These are phyloP conservation scores for Lichtheimia ornata DNA, from an alignment of 371 early-diverging fungal species.

Conservation along the genomic window DNA sequence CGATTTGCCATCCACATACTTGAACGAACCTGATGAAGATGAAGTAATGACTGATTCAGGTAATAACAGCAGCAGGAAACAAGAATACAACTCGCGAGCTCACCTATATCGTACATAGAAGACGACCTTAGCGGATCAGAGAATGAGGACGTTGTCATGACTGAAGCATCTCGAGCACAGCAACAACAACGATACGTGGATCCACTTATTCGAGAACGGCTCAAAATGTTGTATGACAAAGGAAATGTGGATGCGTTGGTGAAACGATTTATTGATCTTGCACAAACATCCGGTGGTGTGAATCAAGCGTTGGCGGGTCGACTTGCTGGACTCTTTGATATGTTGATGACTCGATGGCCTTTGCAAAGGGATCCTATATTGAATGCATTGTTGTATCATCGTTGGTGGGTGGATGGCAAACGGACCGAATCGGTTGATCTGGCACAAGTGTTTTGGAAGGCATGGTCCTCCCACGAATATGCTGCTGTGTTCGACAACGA, in stretches of 20 bases:
- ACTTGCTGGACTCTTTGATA: slow-evolving; percentile 43
- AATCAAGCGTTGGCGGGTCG: slow-evolving; percentile 19
- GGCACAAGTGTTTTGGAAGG: slow-evolving; percentile 31
- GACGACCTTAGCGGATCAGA: slow-evolving; percentile 16
- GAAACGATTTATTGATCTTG: slow-evolving; percentile 31
- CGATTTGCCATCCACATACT: slow-evolving; percentile 19
- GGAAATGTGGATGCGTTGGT: slow-evolving; percentile 49
- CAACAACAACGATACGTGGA: slow-evolving; percentile 19
- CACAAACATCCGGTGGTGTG: slow-evolving; percentile 4
- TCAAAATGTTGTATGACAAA: slow-evolving; percentile 47
- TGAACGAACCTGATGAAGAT: slow-evolving; percentile 10
- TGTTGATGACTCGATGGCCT: slow-evolving; percentile 64
- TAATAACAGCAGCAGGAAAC: not conserved
- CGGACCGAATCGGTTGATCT: slow-evolving; percentile 11
- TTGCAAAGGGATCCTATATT: slow-evolving; percentile 55
- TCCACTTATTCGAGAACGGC: slow-evolving; percentile 47
- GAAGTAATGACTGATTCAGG: not conserved
- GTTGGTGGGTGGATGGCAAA: slow-evolving; percentile 13
- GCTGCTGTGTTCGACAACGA: slow-evolving; percentile 21
- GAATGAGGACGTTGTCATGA: slow-evolving; percentile 38
- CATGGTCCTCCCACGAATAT: slow-evolving; percentile 24
- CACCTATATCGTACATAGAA: not conserved
- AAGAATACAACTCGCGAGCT: no score
- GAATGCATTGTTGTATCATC: slow-evolving; percentile 54
- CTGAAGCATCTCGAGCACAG: slow-evolving; percentile 4